Percentiles rank a stretch among this genome's conserved stretches.
phyloP scores from a whole-genome alignment of 129 eudicot species.

The Chrysanthemum seticuspe region DNA sequence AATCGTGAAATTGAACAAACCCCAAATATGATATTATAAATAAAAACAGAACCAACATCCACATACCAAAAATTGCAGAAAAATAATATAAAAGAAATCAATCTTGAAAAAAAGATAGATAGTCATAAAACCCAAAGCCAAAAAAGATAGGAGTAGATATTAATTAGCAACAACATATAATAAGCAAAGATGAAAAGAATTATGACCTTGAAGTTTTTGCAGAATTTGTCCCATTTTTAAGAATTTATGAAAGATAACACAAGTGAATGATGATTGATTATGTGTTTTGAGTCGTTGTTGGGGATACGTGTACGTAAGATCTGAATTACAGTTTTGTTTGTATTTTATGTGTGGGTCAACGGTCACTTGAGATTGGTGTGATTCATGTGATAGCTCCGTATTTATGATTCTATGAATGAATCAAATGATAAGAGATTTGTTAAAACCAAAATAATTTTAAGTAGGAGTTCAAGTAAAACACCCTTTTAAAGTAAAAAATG shows the following conservation, averaged over 20 bases:
- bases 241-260: neutral
- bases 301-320: conserved; percentile 19
- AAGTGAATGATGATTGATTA: conserved; percentile 15
- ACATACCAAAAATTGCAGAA: neutral
- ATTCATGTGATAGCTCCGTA: conserved; percentile 21
- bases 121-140: neutral
- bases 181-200: conserved; percentile 7
- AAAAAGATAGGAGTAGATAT: neutral
- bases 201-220: conserved; percentile 32
- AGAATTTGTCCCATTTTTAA: conserved; percentile 33
- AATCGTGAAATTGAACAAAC: conserved; percentile 1
- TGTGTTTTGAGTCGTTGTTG: neutral
- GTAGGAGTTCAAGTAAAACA: no score
- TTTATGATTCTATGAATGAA: no score
- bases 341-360: conserved; percentile 25
- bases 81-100: neutral
- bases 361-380: conserved; percentile 14
- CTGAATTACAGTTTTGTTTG: neutral
- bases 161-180: conserved; percentile 6
- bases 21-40: neutral
- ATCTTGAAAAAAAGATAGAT: neutral
- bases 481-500: no score
- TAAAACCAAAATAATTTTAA: no score
- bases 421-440: no score
- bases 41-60: conserved; percentile 1